Conservation (phyloP, 345 rosid genomes). For the Rhodamnia rubescens region DNA sequence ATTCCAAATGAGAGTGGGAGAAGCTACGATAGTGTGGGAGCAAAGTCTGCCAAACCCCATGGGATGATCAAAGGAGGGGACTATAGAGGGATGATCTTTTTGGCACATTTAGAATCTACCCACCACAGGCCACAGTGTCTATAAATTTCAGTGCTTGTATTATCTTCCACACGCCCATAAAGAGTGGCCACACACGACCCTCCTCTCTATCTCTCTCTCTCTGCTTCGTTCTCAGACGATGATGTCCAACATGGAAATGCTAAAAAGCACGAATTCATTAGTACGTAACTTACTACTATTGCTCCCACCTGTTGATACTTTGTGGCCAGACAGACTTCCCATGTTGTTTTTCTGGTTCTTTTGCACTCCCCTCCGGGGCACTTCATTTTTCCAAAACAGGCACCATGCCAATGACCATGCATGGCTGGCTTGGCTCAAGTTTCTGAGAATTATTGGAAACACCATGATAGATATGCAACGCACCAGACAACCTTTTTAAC, state of each 20-base stretch:
- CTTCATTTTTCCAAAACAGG: neutral
- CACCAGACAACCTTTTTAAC: neutral
- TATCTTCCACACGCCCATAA: neutral
- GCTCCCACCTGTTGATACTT: neutral
- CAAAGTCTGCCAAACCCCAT: neutral
- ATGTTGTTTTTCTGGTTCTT: neutral
- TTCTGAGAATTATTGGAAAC: neutral
- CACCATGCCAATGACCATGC: neutral
- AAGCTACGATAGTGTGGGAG: neutral
- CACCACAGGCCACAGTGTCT: neutral
- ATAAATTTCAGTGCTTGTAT: neutral
- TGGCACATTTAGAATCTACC: neutral
- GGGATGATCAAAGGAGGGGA: neutral
- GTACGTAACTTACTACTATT: neutral
- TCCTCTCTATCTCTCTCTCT: neutral
- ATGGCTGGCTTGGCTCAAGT: neutral
- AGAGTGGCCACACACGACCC: neutral
- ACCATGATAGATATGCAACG: neutral
- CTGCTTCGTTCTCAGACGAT: neutral
- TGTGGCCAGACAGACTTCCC: neutral
- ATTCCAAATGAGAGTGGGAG: neutral
- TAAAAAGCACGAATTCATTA: neutral
- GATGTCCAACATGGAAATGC: neutral
- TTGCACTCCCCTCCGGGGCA: neutral
- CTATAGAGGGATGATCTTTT: neutral